Base-by-base conservation (phyloP, 2,329 filamentous ascomycete genomes). In the Pyricularia grisea region DNA sequence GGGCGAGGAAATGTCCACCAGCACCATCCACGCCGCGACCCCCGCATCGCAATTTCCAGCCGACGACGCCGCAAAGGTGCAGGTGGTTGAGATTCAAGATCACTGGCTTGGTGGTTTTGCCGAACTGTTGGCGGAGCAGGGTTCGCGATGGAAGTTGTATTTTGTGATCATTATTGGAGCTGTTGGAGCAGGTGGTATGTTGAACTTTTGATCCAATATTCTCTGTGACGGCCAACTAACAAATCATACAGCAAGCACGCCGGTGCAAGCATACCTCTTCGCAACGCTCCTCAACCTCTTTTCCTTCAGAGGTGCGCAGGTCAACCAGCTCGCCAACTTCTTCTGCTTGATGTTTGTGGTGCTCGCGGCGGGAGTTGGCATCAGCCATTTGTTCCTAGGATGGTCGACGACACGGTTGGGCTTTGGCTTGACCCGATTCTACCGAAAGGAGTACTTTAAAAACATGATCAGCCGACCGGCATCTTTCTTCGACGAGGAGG, bases 261-360 rank as follows among this genome's bases (percentile, higher is more conserved):
- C 76, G 1, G 70, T 86, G 7, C 84, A 87, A 71, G 84, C 86
- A 1, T 86, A 81, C 73, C 78, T 88, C 2, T 86, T 88, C 70
- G 84, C 83, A 3, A 80, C 83, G 66, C 78, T 87, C 50, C 80
- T 88, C 67, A 77, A 81, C 3, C 78, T 85, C 3, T 88, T 87
- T 73, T 76, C 80, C 27, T 77, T 78, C 27, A 69, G 73, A n/a
- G 71, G 72, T 3, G 72, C 78, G 3, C 77, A 76, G 3, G 72
- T 77, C 4, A 77, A 76, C 58, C 76, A 66, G 0, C 55, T 73
- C 60, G 84, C 84, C 50, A 81, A 85, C 69, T 90, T 90, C 74
- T 90, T 86, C 85, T 84, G 87, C 0, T 78, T 88, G 70, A 90
- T 90, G 85, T 90, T 88, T 78, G 80, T 87, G 36, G 77, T 87